These are phyloP conservation scores for Margaritispora aquatica DNA, from an alignment of 495 filamentous ascomycete genomes.

Conservation along the genomic window DNA sequence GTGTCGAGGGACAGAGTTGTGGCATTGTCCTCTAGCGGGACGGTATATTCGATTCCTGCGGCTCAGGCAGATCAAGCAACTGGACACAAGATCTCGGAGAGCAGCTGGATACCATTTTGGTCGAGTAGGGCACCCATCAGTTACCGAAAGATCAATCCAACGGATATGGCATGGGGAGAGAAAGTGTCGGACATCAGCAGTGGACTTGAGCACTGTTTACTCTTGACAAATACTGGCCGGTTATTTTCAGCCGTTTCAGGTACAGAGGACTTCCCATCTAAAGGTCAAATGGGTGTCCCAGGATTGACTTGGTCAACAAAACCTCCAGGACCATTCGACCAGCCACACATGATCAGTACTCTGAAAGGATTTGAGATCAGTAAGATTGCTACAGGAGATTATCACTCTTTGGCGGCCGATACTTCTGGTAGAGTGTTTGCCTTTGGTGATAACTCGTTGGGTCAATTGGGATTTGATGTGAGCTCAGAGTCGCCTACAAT, in stretches of 20 bases:
- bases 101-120: conserved; percentile 77
- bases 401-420: conserved; percentile 76
- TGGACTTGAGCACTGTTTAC: conserved; percentile 76
- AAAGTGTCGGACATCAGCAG: conserved; percentile 64
- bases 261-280: conserved; percentile 67
- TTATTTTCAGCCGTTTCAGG: conserved; percentile 80
- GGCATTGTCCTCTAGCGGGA: conserved; percentile 69
- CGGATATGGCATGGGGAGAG: conserved; percentile 63
- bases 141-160: conserved; percentile 65
- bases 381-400: conserved; percentile 77
- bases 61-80: conserved; percentile 59
- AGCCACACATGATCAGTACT: conserved; percentile 66
- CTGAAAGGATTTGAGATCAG: conserved; percentile 55
- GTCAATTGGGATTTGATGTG: conserved; percentile 76
- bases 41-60: conserved; percentile 81
- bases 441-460: conserved; percentile 85
- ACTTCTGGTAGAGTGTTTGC: conserved; percentile 69
- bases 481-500: conserved; percentile 46
- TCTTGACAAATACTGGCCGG: conserved; percentile 80
- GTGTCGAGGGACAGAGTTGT: conserved; percentile 79
- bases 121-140: conserved; percentile 49
- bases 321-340: conserved; percentile 72
- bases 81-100: conserved; percentile 53
- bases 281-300: conserved; percentile 81
- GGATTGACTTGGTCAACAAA: conserved; percentile 73